Base-by-base conservation (phyloP, 2,329 filamentous ascomycete species). In the Sclerotinia borealis region DNA sequence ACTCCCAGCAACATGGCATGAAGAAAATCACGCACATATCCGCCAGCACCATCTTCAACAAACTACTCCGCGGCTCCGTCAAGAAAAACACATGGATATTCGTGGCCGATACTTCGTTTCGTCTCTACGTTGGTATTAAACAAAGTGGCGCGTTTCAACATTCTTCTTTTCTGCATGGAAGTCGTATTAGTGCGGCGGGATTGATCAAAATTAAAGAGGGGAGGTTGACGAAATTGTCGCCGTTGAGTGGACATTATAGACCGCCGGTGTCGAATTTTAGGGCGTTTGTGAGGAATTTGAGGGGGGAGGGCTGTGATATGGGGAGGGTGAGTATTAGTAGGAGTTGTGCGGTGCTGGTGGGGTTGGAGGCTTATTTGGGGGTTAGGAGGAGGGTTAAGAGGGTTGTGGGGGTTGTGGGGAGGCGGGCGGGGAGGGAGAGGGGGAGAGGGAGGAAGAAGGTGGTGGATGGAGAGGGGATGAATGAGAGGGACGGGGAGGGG, bases 11-110 rank as follows among this genome's bases (percentile, higher is more conserved):
- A 0, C 85, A 83, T 64, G 85, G 87, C 0, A 67, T 83, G 19
- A 80, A 81, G 47, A 89, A 86, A 66, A 73, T 88, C 63, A 84
- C 83, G 54, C 85, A 92, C 71, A 79, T 92, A 3, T 90, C 85
- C 6, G 85, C 89, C 1, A 85, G 88, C 0, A 87, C 88, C 0
- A 81, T 96, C 4, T 84, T 93, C 74, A 91, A 95, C 75, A 89
- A 90, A 67, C 80, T 96, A 7, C 80, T 95, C 19, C 85, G 90
- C 65, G 89, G 91, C 67, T 87, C 89, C 0, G 89, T 92, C 45
- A 90, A 87, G 75, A 92, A 92, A 67, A 93, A 93, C 72, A 95
- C 90, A 5, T 96, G 93, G 93, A 96, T 96, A 68, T 97, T 96
- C 71, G 92, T 93, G 9, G 89, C 90, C 29, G 92, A 96, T 76